Base-by-base conservation (phyloP, 345 rosid species). In the Cochlearia excelsa region DNA sequence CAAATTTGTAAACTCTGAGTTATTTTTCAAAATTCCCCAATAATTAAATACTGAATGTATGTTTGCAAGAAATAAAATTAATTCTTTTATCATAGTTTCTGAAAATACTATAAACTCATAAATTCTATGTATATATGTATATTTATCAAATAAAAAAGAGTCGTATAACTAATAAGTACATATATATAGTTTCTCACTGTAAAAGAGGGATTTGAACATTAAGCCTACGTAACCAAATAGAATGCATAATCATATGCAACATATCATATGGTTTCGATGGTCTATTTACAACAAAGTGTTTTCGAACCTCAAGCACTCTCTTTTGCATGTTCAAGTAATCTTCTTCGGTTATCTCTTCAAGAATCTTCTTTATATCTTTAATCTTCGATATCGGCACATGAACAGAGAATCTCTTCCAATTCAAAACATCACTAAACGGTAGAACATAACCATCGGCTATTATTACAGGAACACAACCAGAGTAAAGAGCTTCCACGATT, bases 191-290 rank as follows among this genome's bases (percentile, higher is more conserved):
- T 50, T 51, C 23, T 16, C 57, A 67, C 26, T 38, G 40, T 11
- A 52, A 58, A 27, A 53, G 59, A 50, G 78, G 66, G 38, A 75
- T 30, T 63, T 70, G 69, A 39, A 80, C 50, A 54, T 85, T 82
- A 28, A 86, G 78, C 73, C 89, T 77, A 38, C 87, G 80, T 9
- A 86, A 69, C 93, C 93, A 86, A 1, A 81, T 67, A 5, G 87
- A 86, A 51, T 86, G 93, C 61, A 81, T 57, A 26, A 86, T 67
- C 93, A 86, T 86, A 61, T 80, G 79, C 63, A 86, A 31, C 47
- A 78, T 69, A 68, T 83, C 89, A 65, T 65, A 86, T 1, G 87
- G 85, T 66, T 78, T 66, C 28, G 88, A 68, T 7, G 88, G 92
- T 39, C 84, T 74, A 30, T 85, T 81, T 42, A 82, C 1, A 0